Conservation (phyloP, 2,329 filamentous ascomycete species). For the Coniosporium tulheliwenetii region DNA sequence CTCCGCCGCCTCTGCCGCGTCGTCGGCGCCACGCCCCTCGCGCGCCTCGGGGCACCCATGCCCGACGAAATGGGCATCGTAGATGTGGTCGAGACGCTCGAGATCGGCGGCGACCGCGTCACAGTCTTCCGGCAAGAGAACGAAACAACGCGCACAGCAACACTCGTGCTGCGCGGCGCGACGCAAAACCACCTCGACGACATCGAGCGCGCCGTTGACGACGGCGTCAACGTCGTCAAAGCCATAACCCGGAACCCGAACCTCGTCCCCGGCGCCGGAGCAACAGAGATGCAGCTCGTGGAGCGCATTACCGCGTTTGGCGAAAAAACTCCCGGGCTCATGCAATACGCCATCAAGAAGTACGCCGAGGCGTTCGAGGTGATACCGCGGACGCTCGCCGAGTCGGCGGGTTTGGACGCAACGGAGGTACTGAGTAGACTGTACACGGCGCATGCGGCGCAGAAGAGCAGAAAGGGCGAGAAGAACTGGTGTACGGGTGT, state of each 20-base stretch:
- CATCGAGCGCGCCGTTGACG: slow-evolving; percentile 89
- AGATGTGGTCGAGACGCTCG: slow-evolving; percentile 89
- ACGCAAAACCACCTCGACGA: slow-evolving; percentile 98
- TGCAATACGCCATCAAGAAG: slow-evolving; percentile 95
- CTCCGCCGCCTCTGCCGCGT: slow-evolving; percentile 88
- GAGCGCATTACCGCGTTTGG: slow-evolving; percentile 82
- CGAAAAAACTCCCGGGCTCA: slow-evolving; percentile 81
- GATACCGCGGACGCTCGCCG: slow-evolving; percentile 80
- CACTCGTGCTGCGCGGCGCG: slow-evolving; percentile 82
- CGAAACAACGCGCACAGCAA: slow-evolving; percentile 82
- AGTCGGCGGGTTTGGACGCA: slow-evolving; percentile 88
- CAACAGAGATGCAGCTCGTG: slow-evolving; percentile 84
- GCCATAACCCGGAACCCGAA: slow-evolving; percentile 88
- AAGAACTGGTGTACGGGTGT: slow-evolving; percentile 86
- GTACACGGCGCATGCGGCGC: slow-evolving; percentile 74
- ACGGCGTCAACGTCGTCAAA: slow-evolving; percentile 97
- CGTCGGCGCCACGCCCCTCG: slow-evolving; percentile 90
- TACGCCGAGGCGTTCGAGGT: slow-evolving; percentile 97
- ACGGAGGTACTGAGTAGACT: slow-evolving; percentile 89
- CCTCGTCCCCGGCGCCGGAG: slow-evolving; percentile 84
- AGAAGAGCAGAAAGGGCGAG: slow-evolving; percentile 34
- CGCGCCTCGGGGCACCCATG: slow-evolving; percentile 91
- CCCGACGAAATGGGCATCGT: slow-evolving; percentile 98
- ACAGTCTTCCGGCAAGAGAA: slow-evolving; percentile 97
- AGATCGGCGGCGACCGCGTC: slow-evolving; percentile 95